Evolutionary conservation across 2,329 filamentous ascomycete genomes (phyloP), one percentile per base, ranked within the genome.

Genomic region (Colletotrichum limetticola): DNA sequence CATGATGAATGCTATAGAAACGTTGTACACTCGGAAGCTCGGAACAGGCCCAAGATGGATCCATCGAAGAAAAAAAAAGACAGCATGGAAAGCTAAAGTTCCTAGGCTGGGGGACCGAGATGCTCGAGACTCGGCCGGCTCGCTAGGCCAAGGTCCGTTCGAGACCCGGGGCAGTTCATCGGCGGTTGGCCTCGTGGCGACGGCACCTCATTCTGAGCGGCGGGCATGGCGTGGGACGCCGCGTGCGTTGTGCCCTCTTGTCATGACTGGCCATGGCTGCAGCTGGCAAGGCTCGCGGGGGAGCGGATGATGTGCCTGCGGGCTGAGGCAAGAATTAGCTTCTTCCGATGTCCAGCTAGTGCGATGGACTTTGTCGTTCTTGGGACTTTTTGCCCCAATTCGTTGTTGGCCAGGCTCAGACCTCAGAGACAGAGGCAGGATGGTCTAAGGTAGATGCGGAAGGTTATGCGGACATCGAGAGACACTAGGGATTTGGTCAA

Each of bases 171-270:
- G 42, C 14, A n/a, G 32, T 42, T 61, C 57, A 32, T 46, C 37
- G 60, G 70, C 70, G 32, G 59, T 72, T 70, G 37, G 32, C 70
- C 70, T 70, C 70, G 70, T 72, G 70, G 70, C 66, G 26, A 19
- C 16, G 57, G 16, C 26, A 55, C 8, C 30, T 55, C 22, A 37
- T 3, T 42, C 26, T 55, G 42, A 49, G 42, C 19, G 35, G 64
- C n/a, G 32, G 60, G 24, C 64, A 49, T 56, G 57, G 35, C 37
- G 30, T 56, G 35, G 49, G 56, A 71, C 37, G 26, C 19, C 37
- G 24, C n/a, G 46, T n/a, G 28, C 14, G 11, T 64, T 30, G 42
- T 35, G 42, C 6, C 53, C n/a, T 37, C 42, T 26, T n/a, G 30
- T 46, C 59, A 1, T 52, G 12, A n/a, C 19, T 14, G 19, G 19